A percentile compares a stretch with the other conserved stretches of the same genome.
phyloP scores from a whole-genome alignment of 371 early-diverging fungal species.

The Batkoa obscura region DNA sequence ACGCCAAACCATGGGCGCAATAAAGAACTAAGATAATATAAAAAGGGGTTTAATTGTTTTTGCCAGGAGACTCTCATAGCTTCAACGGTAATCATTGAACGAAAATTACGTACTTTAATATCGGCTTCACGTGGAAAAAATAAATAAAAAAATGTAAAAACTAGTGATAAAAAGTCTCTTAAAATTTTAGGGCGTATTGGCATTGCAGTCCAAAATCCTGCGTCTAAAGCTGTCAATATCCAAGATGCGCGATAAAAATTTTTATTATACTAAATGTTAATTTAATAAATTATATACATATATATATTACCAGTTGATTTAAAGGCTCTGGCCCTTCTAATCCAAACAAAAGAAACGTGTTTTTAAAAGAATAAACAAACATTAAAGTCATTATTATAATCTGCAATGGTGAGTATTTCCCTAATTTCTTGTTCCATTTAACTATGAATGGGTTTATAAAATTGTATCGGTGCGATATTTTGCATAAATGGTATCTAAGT shows the following conservation, averaged over 20 bases:
- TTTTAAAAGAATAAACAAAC: neutral
- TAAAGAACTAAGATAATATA: slow-evolving; percentile 28
- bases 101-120: slow-evolving; percentile 61
- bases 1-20: slow-evolving; percentile 31
- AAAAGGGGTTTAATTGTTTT: slow-evolving; percentile 48
- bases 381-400: neutral
- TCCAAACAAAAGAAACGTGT: neutral
- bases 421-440: slow-evolving; percentile 15
- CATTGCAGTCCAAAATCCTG: slow-evolving; percentile 90
- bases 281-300: neutral
- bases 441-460: slow-evolving; percentile 12
- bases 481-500: slow-evolving; percentile 4
- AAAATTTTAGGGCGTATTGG: slow-evolving; percentile 46
- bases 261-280: slow-evolving; percentile 50
- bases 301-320: neutral
- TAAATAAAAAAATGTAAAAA: slow-evolving; percentile 65
- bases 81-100: slow-evolving; percentile 61
- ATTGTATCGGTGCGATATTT: slow-evolving; percentile 8
- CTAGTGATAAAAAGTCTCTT: slow-evolving; percentile 49
- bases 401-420: neutral
- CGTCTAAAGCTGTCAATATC: slow-evolving; percentile 80
- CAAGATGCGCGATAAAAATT: slow-evolving; percentile 85
- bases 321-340: slow-evolving; percentile 7
- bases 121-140: slow-evolving; percentile 73
- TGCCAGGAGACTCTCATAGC: slow-evolving; percentile 85